Evolutionary conservation across 2,329 filamentous ascomycete species (phyloP).

Genomic region (Neonectria faginata): DNA sequence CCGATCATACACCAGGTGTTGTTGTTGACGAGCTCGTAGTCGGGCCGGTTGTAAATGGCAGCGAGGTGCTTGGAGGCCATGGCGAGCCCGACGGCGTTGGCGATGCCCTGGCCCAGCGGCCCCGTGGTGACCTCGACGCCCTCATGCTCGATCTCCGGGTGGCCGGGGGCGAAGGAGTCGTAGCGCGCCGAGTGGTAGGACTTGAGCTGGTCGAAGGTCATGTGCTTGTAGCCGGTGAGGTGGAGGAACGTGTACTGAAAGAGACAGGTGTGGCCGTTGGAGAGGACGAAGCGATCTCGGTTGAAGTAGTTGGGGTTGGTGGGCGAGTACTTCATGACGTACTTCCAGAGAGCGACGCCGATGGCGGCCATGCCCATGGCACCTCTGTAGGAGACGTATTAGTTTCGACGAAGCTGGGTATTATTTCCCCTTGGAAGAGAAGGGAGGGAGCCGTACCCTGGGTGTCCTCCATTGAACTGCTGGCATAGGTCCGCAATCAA

Average conservation of each 20-base stretch:
- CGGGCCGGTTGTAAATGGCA: constrained; percentile 64
- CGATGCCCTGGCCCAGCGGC: constrained; percentile 69
- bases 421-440: neutral
- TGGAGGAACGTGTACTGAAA: constrained; percentile 67
- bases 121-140: constrained; percentile 71
- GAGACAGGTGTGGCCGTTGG: constrained; percentile 68
- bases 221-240: constrained; percentile 63
- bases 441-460: constrained; percentile 61
- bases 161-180: constrained; percentile 65
- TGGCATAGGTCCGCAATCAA: constrained; percentile 77
- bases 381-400: constrained; percentile 37
- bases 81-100: constrained; percentile 69
- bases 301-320: constrained; percentile 68
- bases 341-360: constrained; percentile 70
- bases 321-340: constrained; percentile 70
- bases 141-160: constrained; percentile 68
- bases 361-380: constrained; percentile 73
- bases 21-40: constrained; percentile 61
- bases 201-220: constrained; percentile 69
- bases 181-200: constrained; percentile 59
- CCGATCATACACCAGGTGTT: constrained; percentile 69
- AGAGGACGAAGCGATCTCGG: constrained; percentile 71
- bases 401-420: neutral
- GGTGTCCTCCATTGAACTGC: constrained; percentile 77
- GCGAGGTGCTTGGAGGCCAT: constrained; percentile 68